Evolutionary conservation across 2,329 filamentous ascomycete genomes (phyloP), one percentile per base, ranked within the genome.

Genomic region (Alternaria triticina): DNA sequence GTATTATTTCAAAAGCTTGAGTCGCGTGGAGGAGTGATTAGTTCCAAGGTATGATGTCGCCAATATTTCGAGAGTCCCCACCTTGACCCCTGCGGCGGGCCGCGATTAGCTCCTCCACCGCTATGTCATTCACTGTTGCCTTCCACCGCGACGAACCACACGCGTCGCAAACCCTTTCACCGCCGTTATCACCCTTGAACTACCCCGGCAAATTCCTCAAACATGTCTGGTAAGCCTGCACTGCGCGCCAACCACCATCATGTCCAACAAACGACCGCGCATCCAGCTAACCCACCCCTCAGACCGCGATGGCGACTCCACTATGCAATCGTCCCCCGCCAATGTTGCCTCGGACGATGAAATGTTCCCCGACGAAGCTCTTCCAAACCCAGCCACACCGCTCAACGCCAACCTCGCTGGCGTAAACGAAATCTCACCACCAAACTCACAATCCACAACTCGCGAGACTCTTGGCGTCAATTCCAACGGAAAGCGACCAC

Each of bases 281-380:
- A 27, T 40, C 17, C 23, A 56, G 50, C 67, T 71, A 49, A 68
- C 68, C 25, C 61, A 70, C 57, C 65, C 66, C 23, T 43, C 69
- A 84, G 85, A 88, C 71, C 76, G 71, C 69, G 86, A 87, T 75
- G 85, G 85, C 47, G 86, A 88, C 79, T 86, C 84, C 28, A 84
- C 84, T 63, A 88, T 88, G 86, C 82, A 83, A 64, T 86, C 84
- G 30, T 77, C 77, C 22, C 69, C 84, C 47, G 74, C 75, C 72
- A 62, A 76, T 70, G 20, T n/a, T 52, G 73, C 78, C 59, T 64
- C 61, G 17, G 76, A 79, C 68, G 77, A 81, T 59, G 76, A 79
- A 57, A 78, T 81, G 75, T 83, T 83, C 62, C 82, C 82, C n/a
- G 75, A 77, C 46, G 81, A 83, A 59, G 74, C 74, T 7, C 79